Evolutionary conservation across 371 early-diverging fungal genomes (phyloP), one percentile per base, ranked within the genome.

Genomic region (Fennellomyces sp.): DNA sequence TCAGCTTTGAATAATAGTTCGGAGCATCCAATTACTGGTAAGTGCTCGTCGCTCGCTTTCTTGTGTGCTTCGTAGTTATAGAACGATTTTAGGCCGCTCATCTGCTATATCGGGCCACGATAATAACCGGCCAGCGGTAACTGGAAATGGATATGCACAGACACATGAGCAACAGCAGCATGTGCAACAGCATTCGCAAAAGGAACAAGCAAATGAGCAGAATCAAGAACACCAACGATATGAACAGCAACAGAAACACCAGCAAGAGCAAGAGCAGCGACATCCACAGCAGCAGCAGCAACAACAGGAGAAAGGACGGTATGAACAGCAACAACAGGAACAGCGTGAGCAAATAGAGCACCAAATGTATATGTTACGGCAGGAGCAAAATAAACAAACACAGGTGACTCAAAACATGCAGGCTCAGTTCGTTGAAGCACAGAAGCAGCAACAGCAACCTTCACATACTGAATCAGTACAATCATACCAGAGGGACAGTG

Each of bases 361-460:
- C 8, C 35, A 33, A 13, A 13, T 33, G 6, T 33, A 33, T 33
- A 6, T 8, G 35, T 8, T 8, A 8, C 52, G 5, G 11, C 52
- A 52, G 52, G 30, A 28, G 45, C 45, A 45, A 17, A 7, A 45
- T 7, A 15, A 45, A 23, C 45, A 15, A 6, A 7, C 6, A n/a
- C 45, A 45, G n/a, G 45, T 69, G 11, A 72, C 71, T 35, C 27
- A 75, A 75, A 73, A 72, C 77, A 75, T 69, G 69, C 26, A 72
- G 68, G 54, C 60, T 75, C 21, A 82, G 90, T 29, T 81, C 78
- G 39, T 88, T 88, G 60, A 90, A 35, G 88, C 88, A 63, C 82
- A 89, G 61, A 90, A 90, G 70, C 88, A 88, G 76, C 74, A 85
- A 48, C 89, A 89, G 90, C 83, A 89, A 56, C 79, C 87, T 59